phyloP scores from a whole-genome alignment of 352 stramenopile genomes.

The Phytophthora pini region DNA sequence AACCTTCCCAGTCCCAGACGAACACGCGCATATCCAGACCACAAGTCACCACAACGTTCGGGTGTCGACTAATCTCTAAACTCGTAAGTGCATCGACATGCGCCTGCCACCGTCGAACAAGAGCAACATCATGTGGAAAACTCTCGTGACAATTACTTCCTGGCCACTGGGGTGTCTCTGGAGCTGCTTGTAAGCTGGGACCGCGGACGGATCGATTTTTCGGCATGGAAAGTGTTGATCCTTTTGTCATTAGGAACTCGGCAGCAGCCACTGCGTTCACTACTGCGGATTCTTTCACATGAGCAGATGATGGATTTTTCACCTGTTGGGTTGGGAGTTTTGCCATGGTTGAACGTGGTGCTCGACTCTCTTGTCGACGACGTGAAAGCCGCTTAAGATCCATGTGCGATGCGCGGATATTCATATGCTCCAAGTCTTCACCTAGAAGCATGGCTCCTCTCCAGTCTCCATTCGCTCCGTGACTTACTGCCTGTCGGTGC shows the following conservation, averaged over 20 bases:
- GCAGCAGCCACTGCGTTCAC: constrained; percentile 49
- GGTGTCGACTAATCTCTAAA: constrained; percentile 61
- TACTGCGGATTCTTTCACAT: constrained; percentile 34
- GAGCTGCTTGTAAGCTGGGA: neutral
- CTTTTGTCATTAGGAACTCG: constrained; percentile 49
- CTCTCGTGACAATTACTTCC: constrained; percentile 23
- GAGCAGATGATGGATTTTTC: neutral
- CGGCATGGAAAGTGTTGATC: constrained; percentile 1
- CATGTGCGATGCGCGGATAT: constrained; percentile 45
- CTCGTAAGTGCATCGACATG: constrained; percentile 61
- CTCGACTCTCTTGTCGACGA: constrained; percentile 32
- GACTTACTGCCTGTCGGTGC: constrained; percentile 27
- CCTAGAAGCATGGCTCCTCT: constrained; percentile 40
- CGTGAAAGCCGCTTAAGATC: constrained; percentile 52
- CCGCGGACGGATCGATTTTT: constrained; percentile 13
- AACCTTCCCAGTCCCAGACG: constrained; percentile 72
- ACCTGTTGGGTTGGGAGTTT: constrained; percentile 11
- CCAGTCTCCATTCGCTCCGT: constrained; percentile 31
- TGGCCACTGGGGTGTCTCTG: constrained; percentile 17
- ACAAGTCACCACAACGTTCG: constrained; percentile 70
- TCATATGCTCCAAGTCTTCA: constrained; percentile 42
- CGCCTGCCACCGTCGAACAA: constrained; percentile 54
- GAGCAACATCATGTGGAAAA: constrained; percentile 40
- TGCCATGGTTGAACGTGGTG: neutral
- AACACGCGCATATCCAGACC: constrained; percentile 71